phyloP scores from a whole-genome alignment of 2,329 filamentous ascomycete genomes.

The Fusarium scirpi region DNA sequence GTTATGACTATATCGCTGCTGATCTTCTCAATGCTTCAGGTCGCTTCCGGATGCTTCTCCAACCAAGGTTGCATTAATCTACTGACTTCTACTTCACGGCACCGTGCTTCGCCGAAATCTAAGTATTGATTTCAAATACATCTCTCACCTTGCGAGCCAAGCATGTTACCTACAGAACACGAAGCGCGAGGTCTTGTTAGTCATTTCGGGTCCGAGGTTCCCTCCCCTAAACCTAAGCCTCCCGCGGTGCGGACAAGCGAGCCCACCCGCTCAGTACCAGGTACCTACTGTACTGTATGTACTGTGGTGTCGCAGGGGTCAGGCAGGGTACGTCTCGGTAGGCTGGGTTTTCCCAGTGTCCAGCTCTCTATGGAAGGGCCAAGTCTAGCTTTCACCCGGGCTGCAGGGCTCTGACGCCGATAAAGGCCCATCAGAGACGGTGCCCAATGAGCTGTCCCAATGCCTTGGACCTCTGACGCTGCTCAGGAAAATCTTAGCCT shows the following conservation, averaged over 20 bases:
- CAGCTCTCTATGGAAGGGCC: slow-evolving; percentile 16
- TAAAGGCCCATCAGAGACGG: slow-evolving; percentile 23
- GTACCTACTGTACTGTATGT: not conserved
- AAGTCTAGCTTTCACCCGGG: slow-evolving; percentile 27
- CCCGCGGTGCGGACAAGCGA: slow-evolving; percentile 29
- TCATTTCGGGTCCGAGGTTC: slow-evolving; percentile 10
- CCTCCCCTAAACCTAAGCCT: slow-evolving; percentile 28
- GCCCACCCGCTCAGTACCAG: slow-evolving; percentile 20
- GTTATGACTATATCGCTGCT: slow-evolving; percentile 29
- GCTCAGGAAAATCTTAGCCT: slow-evolving; percentile 37
- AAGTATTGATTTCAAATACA: slow-evolving; percentile 35
- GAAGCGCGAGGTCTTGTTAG: slow-evolving; percentile 15
- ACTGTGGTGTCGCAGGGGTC: not conserved
- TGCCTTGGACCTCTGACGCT: slow-evolving; percentile 32
- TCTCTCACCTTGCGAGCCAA: slow-evolving; percentile 12
- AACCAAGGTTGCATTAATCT: not conserved
- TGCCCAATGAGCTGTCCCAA: slow-evolving; percentile 39
- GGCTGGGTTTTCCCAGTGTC: slow-evolving; percentile 6
- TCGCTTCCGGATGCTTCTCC: slow-evolving; percentile 28
- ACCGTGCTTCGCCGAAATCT: not conserved
- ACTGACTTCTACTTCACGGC: not conserved
- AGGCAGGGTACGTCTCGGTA: slow-evolving; percentile 21
- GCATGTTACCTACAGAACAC: not conserved
- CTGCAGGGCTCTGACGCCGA: slow-evolving; percentile 36
- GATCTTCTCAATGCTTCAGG: slow-evolving; percentile 32